Evolutionary conservation across 371 early-diverging fungal genomes (phyloP).

Genomic region (Mortierella sp.): DNA sequence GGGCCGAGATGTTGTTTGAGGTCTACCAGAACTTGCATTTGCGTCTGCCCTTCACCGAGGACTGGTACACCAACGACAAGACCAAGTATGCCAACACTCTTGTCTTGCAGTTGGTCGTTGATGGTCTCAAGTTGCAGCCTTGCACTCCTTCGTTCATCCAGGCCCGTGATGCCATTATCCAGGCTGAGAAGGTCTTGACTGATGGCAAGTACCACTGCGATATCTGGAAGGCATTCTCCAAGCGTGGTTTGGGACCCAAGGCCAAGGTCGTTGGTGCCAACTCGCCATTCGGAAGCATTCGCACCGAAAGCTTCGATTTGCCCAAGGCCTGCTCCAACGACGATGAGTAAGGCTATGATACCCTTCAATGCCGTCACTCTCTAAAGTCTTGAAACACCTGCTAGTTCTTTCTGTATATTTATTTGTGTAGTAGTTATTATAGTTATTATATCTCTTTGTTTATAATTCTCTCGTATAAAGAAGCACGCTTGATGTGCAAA

Average conservation of each 20-base stretch:
- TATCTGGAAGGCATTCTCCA: conserved; percentile 93
- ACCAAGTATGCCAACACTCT: conserved; percentile 84
- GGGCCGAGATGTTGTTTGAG: conserved; percentile 95
- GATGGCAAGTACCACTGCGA: conserved; percentile 85
- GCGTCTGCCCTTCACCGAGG: conserved; percentile 73
- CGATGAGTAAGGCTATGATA: not conserved
- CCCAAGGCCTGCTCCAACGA: conserved; percentile 60
- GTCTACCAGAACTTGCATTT: conserved; percentile 87
- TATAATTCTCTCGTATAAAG: too few species aligned
- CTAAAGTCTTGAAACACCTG: too few species aligned
- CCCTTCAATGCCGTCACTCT: too few species aligned
- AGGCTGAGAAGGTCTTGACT: conserved; percentile 85
- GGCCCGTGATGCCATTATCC: conserved; percentile 94
- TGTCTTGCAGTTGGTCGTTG: conserved; percentile 88
- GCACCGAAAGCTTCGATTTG: conserved; percentile 71
- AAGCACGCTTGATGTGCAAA: too few species aligned
- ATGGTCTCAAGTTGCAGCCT: conserved; percentile 95
- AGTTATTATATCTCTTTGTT: too few species aligned
- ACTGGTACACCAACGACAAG: conserved; percentile 62
- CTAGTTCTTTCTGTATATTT: too few species aligned
- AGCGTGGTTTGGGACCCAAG: conserved; percentile 88
- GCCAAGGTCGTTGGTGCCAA: conserved; percentile 74
- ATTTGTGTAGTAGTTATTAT: too few species aligned
- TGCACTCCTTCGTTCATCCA: conserved; percentile 92
- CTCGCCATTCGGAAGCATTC: conserved; percentile 72